These are phyloP conservation scores for Bipolaris zeicola DNA, from an alignment of 2,329 filamentous ascomycete genomes.

Conservation along the genomic window DNA sequence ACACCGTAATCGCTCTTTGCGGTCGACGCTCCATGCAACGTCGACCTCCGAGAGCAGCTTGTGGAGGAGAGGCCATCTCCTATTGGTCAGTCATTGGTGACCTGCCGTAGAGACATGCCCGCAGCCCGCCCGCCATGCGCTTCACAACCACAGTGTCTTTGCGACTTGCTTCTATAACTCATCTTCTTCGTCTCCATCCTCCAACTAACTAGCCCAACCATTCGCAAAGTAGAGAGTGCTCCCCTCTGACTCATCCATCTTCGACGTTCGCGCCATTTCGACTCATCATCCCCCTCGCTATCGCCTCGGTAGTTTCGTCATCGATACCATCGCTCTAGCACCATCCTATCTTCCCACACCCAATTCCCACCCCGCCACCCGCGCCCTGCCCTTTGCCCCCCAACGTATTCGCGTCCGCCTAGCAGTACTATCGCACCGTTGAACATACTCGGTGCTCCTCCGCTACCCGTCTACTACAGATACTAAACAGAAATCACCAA, in stretches of 20 bases:
- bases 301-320: constrained; percentile 43
- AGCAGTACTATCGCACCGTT: constrained; percentile 1
- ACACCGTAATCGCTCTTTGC: constrained; percentile 14
- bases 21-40: constrained; percentile 14
- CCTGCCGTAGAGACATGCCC: constrained; percentile 24
- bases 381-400: constrained; percentile 9
- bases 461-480: background rate
- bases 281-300: constrained; percentile 14
- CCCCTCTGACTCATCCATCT: constrained; percentile 26
- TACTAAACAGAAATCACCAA: background rate
- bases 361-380: constrained; percentile 16
- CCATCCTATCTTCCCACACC: constrained; percentile 20
- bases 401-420: constrained; percentile 2
- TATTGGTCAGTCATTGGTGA: constrained; percentile 35
- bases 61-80: constrained; percentile 28
- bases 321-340: constrained; percentile 25
- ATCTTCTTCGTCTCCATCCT: constrained; percentile 3
- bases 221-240: constrained; percentile 12
- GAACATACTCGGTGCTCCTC: background rate
- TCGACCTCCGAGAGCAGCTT: constrained; percentile 31
- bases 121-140: constrained; percentile 20
- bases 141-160: constrained; percentile 13
- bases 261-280: constrained; percentile 16
- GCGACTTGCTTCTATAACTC: constrained; percentile 15
- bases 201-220: constrained; percentile 11